Percentiles rank a stretch among this genome's conserved stretches.
Conservation (phyloP, 169 alveolate species). For the Eimeria maxima region DNA sequence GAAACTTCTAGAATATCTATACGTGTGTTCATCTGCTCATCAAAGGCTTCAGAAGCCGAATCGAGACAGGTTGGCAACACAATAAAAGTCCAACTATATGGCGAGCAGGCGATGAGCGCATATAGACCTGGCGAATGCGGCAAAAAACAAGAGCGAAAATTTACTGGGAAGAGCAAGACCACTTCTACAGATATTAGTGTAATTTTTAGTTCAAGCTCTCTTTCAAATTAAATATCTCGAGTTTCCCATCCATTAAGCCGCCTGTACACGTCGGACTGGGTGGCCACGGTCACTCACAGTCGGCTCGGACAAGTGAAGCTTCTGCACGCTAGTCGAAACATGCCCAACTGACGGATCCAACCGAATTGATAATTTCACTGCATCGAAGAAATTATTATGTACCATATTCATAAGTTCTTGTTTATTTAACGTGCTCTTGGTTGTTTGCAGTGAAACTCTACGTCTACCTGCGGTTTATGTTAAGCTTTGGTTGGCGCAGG, state of each 20-base stretch:
- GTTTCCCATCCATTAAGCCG: neutral
- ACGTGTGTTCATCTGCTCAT: neutral
- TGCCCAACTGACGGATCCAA: no score
- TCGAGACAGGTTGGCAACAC: neutral
- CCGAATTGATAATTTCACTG: no score
- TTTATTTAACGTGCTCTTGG: no score
- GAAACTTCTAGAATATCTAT: neutral
- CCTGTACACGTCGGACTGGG: neutral
- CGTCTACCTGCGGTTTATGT: neutral
- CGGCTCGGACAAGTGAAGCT: no score
- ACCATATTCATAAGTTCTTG: no score
- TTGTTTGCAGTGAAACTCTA: no score
- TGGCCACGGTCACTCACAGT: no score
- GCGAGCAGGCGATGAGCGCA: slow-evolving; percentile 1
- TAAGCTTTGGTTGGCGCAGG: neutral
- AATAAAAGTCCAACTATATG: neutral
- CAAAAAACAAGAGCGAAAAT: neutral
- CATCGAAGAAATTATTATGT: no score
- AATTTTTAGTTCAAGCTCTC: neutral
- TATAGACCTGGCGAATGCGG: neutral
- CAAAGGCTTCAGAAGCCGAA: neutral
- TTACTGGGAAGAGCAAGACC: neutral
- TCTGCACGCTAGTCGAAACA: no score
- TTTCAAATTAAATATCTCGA: neutral
- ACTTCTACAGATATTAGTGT: neutral